Evolutionary conservation across 2,329 filamentous ascomycete genomes (phyloP).

Genomic region (Hypoxylon rubiginosum): DNA sequence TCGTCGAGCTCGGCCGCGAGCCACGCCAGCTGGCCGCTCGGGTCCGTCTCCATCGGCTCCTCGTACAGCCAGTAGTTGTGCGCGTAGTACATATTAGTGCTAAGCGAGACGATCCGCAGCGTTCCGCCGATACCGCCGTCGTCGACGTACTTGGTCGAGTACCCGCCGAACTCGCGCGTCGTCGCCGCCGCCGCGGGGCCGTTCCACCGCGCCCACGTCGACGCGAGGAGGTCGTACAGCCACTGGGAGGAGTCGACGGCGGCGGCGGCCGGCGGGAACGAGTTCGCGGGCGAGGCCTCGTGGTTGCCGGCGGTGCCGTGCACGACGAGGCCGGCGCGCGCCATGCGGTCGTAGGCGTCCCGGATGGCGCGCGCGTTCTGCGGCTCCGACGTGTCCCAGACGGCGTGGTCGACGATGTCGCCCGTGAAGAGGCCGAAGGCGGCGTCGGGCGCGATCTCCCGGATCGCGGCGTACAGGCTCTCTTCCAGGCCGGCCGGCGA

Average conservation of each 20-base stretch:
- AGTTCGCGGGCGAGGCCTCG: conserved; percentile 66
- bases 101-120: conserved; percentile 70
- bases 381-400: conserved; percentile 60
- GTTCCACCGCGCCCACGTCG: conserved; percentile 63
- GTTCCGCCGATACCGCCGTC: conserved; percentile 53
- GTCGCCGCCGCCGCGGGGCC: conserved; percentile 54
- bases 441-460: conserved; percentile 59
- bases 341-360: conserved; percentile 63
- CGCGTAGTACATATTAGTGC: conserved; percentile 72
- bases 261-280: conserved; percentile 60
- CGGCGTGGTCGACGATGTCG: conserved; percentile 67
- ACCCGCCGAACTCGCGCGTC: conserved; percentile 61
- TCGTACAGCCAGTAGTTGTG: conserved; percentile 69
- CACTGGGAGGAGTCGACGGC: conserved; percentile 57
- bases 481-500: conserved; percentile 64
- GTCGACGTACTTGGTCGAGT: conserved; percentile 60
- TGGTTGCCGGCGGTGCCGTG: conserved; percentile 71
- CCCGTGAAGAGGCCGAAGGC: conserved; percentile 71
- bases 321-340: conserved; percentile 57
- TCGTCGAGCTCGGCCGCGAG: conserved; percentile 65
- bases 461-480: conserved; percentile 68
- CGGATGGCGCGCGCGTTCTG: conserved; percentile 54
- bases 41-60: conserved; percentile 63
- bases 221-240: conserved; percentile 65
- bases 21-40: conserved; percentile 66